Evolutionary conservation across 2,329 filamentous ascomycete genomes (phyloP), one percentile per base, ranked within the genome.

Genomic region (Passalora sequoiae): DNA sequence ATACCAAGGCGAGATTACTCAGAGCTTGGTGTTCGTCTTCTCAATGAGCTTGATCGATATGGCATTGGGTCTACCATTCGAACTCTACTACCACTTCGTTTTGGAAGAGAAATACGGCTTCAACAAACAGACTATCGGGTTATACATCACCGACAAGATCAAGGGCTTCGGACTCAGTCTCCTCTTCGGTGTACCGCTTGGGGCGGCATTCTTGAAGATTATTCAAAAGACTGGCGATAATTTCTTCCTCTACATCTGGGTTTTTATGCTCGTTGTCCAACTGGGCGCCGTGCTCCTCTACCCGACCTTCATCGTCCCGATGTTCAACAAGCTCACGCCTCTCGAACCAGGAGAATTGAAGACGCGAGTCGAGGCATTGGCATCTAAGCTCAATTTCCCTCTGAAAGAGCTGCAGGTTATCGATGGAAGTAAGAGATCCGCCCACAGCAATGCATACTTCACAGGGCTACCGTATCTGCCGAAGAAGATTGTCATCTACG

Each of bases 401-500:
- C 82, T 98, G 21, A 81, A 85, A 51, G 89, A 97, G 63, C 77
- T 98, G 32, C 88, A 94, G 62, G 89, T 97, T 60, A 98, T 98
- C 60, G 87, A 94, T 63, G 88, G 87, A 38, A 89, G 84, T 71
- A 91, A 91, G 73, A 78, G 87, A 57, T 88, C 83, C 62, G 84
- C 86, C 17, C 87, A 94, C 70, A 89, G 84, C 70, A 94, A 94
- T 62, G 86, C 87, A 15, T 94, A 94, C 69, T 98, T 98, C 72
- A 96, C 94, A 59, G 92, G 92, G 48, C 78, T 98, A 43, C 92
- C 92, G 30, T 98, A 91, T 89, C 96, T 96, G 78, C 97, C 97
- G 78, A 94, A 97, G 74, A 94, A 97, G 73, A 98, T 98, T 72
- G 92, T 98, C 61, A 94, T 98, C 63, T 98, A 95, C 66, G 92